phyloP scores from a whole-genome alignment of 768 basidiomycete species.

The Chalciporus pseudorubinellus region DNA sequence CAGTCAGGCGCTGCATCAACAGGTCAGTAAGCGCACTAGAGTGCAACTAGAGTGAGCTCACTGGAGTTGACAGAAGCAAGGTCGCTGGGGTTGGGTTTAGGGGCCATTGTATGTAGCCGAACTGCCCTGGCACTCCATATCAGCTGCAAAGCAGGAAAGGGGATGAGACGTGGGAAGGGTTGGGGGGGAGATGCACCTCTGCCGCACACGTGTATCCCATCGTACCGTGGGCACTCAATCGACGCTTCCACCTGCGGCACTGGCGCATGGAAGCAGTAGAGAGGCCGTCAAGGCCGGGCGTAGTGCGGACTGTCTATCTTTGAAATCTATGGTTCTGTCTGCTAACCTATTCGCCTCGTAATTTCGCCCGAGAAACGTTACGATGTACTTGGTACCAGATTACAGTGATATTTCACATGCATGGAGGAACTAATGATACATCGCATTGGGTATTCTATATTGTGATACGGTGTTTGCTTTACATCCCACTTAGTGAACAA shows the following conservation, averaged over 20 bases:
- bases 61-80: too few species aligned
- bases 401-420: slow-evolving; percentile 4
- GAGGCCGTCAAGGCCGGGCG: slow-evolving; percentile 1
- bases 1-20: too few species aligned
- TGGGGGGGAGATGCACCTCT: too few species aligned
- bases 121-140: too few species aligned
- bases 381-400: slow-evolving; percentile 2
- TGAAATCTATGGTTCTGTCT: slow-evolving; percentile 12
- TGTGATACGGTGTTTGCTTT: slow-evolving; percentile 9
- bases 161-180: too few species aligned
- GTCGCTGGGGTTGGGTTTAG: too few species aligned
- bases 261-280: slow-evolving; percentile 5
- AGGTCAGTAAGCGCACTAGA: too few species aligned
- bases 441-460: slow-evolving; percentile 16
- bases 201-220: slow-evolving; percentile 8
- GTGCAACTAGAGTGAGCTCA: too few species aligned
- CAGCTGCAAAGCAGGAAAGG: too few species aligned
- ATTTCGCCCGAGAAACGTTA: background rate
- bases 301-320: slow-evolving; percentile 9
- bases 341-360: too few species aligned
- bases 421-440: slow-evolving; percentile 19
- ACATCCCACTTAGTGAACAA: slow-evolving; percentile 55
- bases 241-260: background rate
- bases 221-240: slow-evolving; percentile 11
- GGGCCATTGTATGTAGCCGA: too few species aligned